Evolutionary conservation across 176 grass and related monocot species (phyloP).

Genomic region (Canna indica): DNA sequence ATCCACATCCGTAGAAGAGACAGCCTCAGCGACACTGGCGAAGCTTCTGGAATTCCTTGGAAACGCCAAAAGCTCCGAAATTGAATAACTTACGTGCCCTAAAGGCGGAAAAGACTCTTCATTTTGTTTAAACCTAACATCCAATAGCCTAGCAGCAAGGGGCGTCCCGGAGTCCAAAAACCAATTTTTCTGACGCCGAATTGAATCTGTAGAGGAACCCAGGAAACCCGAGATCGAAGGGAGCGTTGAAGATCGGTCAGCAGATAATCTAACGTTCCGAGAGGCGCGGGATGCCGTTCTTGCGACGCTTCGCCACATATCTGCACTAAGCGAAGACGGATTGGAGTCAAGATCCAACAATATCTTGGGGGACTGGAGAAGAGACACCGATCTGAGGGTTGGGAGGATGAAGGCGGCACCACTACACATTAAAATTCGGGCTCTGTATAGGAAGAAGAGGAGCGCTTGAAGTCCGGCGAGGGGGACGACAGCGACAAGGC

Average conservation of each 20-base stretch:
- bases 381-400: background rate
- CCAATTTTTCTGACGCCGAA: background rate
- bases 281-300: slow-evolving; percentile 1
- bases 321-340: background rate
- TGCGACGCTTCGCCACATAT: slow-evolving; percentile 4
- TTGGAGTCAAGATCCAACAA: background rate
- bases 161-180: background rate
- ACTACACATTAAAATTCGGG: slow-evolving; percentile 8
- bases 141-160: background rate
- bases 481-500: too few species aligned
- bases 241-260: background rate
- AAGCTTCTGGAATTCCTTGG: background rate
- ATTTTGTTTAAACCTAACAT: too few species aligned
- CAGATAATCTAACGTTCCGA: background rate
- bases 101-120: background rate
- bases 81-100: background rate
- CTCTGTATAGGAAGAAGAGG: background rate
- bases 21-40: slow-evolving; percentile 12
- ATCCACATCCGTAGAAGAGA: slow-evolving; percentile 17
- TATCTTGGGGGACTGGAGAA: background rate
- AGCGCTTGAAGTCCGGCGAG: background rate
- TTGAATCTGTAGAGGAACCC: background rate
- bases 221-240: background rate
- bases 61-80: background rate
- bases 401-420: background rate